These are phyloP conservation scores for Pythium rhizo-oryzae DNA, from an alignment of 352 stramenopile genomes.

Conservation along the genomic window DNA sequence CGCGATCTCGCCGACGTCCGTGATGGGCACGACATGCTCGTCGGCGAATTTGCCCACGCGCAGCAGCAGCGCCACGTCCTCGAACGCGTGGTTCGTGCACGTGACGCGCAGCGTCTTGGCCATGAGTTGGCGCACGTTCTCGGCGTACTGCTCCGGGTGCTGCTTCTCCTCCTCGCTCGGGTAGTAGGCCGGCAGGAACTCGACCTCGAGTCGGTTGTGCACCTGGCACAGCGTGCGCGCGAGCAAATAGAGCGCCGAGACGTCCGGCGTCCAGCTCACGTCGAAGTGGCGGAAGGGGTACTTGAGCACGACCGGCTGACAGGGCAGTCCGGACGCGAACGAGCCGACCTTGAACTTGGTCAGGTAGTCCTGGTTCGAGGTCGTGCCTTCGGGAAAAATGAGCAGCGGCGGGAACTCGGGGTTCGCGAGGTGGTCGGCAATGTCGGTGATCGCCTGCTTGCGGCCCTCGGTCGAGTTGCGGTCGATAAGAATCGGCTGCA, in stretches of 20 bases:
- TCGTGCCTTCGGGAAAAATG: slow-evolving; percentile 77
- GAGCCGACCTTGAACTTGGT: slow-evolving; percentile 81
- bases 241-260: slow-evolving; percentile 56
- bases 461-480: slow-evolving; percentile 50
- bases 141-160: slow-evolving; percentile 55
- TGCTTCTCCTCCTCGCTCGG: slow-evolving; percentile 43
- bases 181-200: slow-evolving; percentile 59
- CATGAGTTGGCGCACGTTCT: slow-evolving; percentile 64
- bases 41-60: slow-evolving; percentile 57
- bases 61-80: slow-evolving; percentile 68
- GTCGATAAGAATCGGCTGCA: slow-evolving; percentile 72
- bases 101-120: slow-evolving; percentile 44
- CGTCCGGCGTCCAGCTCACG: slow-evolving; percentile 64
- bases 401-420: slow-evolving; percentile 55
- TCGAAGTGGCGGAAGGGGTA: slow-evolving; percentile 79
- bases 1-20: slow-evolving; percentile 56
- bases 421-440: slow-evolving; percentile 55
- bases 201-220: slow-evolving; percentile 65
- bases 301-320: slow-evolving; percentile 58
- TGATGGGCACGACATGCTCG: slow-evolving; percentile 61
- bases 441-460: slow-evolving; percentile 61
- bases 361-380: slow-evolving; percentile 65
- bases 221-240: slow-evolving; percentile 70
- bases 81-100: slow-evolving; percentile 77
- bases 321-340: slow-evolving; percentile 60